Evolutionary conservation across 768 basidiomycete species (phyloP).

Genomic region (Royoungia palumana): DNA sequence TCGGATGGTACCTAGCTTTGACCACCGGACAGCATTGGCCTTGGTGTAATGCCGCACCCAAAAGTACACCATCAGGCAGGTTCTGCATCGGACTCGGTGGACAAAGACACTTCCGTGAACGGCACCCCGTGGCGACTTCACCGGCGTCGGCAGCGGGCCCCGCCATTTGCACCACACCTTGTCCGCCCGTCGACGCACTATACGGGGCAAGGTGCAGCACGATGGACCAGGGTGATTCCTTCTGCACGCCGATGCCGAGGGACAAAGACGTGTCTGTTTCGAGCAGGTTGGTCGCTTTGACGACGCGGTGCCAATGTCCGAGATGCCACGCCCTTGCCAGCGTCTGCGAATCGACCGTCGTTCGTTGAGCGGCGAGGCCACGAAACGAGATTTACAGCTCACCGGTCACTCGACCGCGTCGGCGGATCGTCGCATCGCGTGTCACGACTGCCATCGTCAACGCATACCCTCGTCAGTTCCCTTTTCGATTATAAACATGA

Average conservation of each 20-base stretch:
- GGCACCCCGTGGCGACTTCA: background rate
- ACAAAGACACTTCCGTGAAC: conserved; percentile 13
- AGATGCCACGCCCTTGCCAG: background rate
- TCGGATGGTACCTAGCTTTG: background rate
- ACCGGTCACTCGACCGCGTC: background rate
- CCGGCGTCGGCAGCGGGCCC: conserved; percentile 11
- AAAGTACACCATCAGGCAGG: conserved; percentile 4
- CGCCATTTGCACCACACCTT: conserved; percentile 19
- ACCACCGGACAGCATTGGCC: conserved; percentile 6
- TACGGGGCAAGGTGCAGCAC: too few relatives aligned
- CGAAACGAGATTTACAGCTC: background rate
- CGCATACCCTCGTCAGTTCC: background rate
- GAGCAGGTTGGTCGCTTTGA: background rate
- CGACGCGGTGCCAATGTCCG: background rate
- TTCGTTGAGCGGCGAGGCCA: too few relatives aligned
- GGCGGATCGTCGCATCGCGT: background rate
- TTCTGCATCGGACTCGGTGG: conserved; percentile 2
- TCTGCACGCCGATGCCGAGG: background rate
- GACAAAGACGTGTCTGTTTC: background rate
- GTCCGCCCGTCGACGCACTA: too few relatives aligned
- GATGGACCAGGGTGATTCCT: too few relatives aligned
- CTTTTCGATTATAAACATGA: too few relatives aligned
- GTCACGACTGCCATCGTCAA: background rate
- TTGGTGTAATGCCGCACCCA: conserved; percentile 8
- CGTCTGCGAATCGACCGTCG: too few relatives aligned